Conservation (phyloP, 495 filamentous ascomycete species). For the Parachaetomium inaequale region DNA sequence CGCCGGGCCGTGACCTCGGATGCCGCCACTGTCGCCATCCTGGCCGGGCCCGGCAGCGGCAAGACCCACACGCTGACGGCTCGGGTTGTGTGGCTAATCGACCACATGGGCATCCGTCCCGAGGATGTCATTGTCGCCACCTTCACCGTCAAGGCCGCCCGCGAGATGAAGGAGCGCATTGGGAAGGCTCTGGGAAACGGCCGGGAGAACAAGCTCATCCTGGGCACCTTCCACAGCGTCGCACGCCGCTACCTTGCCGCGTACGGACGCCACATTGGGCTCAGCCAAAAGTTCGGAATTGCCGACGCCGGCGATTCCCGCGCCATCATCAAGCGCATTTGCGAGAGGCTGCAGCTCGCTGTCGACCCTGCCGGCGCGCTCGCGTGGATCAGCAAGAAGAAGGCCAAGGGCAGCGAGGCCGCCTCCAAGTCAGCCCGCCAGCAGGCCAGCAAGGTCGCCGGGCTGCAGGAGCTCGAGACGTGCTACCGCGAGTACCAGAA, state of each 20-base stretch:
- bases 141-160: slow-evolving; percentile 94
- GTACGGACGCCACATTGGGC: slow-evolving; percentile 82
- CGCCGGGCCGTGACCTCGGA: slow-evolving; percentile 77
- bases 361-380: slow-evolving; percentile 68
- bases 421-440: slow-evolving; percentile 19
- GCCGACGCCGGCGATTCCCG: slow-evolving; percentile 81
- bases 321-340: slow-evolving; percentile 73
- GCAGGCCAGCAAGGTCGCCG: slow-evolving; percentile 45
- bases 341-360: slow-evolving; percentile 64
- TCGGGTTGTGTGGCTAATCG: slow-evolving; percentile 89
- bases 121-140: slow-evolving; percentile 96
- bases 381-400: slow-evolving; percentile 78
- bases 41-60: slow-evolving; percentile 77
- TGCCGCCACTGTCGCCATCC: slow-evolving; percentile 78
- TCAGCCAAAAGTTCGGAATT: slow-evolving; percentile 84
- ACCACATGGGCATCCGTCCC: slow-evolving; percentile 70
- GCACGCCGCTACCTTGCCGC: slow-evolving; percentile 77
- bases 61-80: slow-evolving; percentile 97
- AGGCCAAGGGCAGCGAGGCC: slow-evolving; percentile 63
- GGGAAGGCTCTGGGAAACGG: slow-evolving; percentile 72
- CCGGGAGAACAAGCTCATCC: slow-evolving; percentile 69
- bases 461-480: slow-evolving; percentile 55
- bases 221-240: slow-evolving; percentile 97
- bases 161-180: slow-evolving; percentile 92
- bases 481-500: slow-evolving; percentile 79